Evolutionary conservation across 2,329 filamentous ascomycete species (phyloP).

Genomic region (Trichothecium sympodiale): DNA sequence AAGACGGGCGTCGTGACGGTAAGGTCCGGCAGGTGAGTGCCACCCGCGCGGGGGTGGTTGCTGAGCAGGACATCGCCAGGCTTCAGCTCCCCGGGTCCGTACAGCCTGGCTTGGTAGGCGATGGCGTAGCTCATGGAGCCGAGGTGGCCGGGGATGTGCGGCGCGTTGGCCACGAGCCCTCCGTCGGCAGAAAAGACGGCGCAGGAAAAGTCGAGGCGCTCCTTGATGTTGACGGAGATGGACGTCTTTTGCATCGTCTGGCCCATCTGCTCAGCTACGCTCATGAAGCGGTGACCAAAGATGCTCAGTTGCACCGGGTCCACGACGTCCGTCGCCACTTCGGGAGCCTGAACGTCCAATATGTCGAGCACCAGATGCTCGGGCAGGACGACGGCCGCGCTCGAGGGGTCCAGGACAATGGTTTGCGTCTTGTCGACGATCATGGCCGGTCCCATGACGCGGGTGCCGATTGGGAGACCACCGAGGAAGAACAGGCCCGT

Average conservation of each 20-base stretch:
- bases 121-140: constrained; percentile 68
- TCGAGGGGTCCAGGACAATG: constrained; percentile 47
- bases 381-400: constrained; percentile 15
- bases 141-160: constrained; percentile 62
- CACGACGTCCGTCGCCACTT: constrained; percentile 14
- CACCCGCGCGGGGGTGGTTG: constrained; percentile 16
- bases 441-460: constrained; percentile 54
- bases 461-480: constrained; percentile 51
- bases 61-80: constrained; percentile 21
- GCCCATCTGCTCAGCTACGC: constrained; percentile 72
- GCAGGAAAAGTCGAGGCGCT: constrained; percentile 67
- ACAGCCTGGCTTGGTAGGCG: constrained; percentile 47
- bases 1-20: constrained; percentile 20
- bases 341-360: constrained; percentile 11
- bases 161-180: constrained; percentile 59
- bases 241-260: constrained; percentile 63
- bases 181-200: constrained; percentile 64
- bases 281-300: constrained; percentile 70
- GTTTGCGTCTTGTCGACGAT: constrained; percentile 62
- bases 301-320: constrained; percentile 50
- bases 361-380: constrained; percentile 48
- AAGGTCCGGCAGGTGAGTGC: constrained; percentile 26
- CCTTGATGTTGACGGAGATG: constrained; percentile 66
- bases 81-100: constrained; percentile 41
- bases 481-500: constrained; percentile 13